Base-by-base conservation (phyloP, 2,329 filamentous ascomycete genomes). In the Albifimbria verrucaria region DNA sequence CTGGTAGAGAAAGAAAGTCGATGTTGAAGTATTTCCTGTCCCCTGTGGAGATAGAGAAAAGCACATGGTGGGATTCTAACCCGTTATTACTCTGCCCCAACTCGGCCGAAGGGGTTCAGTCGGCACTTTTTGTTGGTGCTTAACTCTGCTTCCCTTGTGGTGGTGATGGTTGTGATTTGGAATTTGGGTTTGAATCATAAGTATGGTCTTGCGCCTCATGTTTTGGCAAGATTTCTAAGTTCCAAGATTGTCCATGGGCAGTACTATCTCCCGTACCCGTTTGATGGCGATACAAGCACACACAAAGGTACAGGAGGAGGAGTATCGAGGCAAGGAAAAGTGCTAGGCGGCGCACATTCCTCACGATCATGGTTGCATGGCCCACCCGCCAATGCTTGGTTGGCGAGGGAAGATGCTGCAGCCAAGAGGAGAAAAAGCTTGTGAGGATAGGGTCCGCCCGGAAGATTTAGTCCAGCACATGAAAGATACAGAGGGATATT, bases 11-110 rank as follows among this genome's bases (percentile, higher is more conserved):
- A 11, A 68, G 72, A 56, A 84, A 81, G 17, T 71, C 64, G 61
- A 85, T 74, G 23, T 58, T 55, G 57, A 82, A 83, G 68, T 74
- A 83, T 26, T 69, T 74, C 28, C 62, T 66, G 57, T 81, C 69
- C 1, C 55, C 47, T 0, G 75, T 80, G 0, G 78, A 77, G 2
- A 65, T 41, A 1, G 81, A 83, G 59, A 70, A 77, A 42, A 82
- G 55, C 55, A 75, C 66, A 43, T 67, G 62, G 50, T 76, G 69
- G 1, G 58, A 12, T 7, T 39, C 32, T 39, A 39, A 15, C 18
- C 18, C 32, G 4, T n/a, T n/a, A 6, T 39, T 39, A n/a, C 5
- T n/a, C 11, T 39, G 32, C 18, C 18, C 32, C 18, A n/a, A 6
- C 6, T 15, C 32, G 12, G 32, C 18, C 18, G 32, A 4, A 5